Percentiles rank a stretch among this genome's conserved stretches.
Evolutionary conservation across 345 rosid genomes (phyloP).

Genomic region (Capsella bursapastoris): DNA sequence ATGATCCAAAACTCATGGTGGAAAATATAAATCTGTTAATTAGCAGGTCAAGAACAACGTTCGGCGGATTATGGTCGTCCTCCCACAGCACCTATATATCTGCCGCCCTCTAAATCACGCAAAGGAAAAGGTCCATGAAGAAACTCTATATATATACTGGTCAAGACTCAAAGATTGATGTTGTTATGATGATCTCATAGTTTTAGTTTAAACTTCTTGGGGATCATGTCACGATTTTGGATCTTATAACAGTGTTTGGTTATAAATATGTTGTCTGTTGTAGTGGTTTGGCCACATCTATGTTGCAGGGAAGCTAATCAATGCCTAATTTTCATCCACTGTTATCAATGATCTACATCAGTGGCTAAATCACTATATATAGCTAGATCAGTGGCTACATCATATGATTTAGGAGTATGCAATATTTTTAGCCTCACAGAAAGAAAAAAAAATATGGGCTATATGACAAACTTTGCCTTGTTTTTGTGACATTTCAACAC

Average conservation of each 20-base stretch:
- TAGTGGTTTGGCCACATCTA: not conserved
- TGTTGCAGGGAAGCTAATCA: not conserved
- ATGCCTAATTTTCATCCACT: not conserved
- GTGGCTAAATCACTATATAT: not conserved
- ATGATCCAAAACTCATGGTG: not conserved
- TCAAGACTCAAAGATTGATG: not conserved
- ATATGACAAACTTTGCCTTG: not conserved
- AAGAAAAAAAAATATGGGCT: not conserved
- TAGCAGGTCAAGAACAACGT: conserved; percentile 19
- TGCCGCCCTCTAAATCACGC: conserved; percentile 42
- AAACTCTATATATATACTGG: conserved; percentile 1
- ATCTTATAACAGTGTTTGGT: not conserved
- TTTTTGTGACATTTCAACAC: not conserved
- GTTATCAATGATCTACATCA: not conserved
- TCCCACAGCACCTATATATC: conserved; percentile 30
- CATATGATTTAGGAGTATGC: too few species aligned
- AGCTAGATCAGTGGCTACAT: too few species aligned
- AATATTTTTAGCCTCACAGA: too few species aligned
- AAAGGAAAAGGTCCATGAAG: conserved; percentile 39
- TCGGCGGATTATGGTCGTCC: not conserved
- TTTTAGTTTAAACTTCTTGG: not conserved
- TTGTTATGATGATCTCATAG: conserved; percentile 3
- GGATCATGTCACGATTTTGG: not conserved
- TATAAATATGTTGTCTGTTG: not conserved
- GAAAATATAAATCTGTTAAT: not conserved